These are phyloP conservation scores for Solanum ahanhuiri DNA, from an alignment of 257 asterid species.

Conservation along the genomic window DNA sequence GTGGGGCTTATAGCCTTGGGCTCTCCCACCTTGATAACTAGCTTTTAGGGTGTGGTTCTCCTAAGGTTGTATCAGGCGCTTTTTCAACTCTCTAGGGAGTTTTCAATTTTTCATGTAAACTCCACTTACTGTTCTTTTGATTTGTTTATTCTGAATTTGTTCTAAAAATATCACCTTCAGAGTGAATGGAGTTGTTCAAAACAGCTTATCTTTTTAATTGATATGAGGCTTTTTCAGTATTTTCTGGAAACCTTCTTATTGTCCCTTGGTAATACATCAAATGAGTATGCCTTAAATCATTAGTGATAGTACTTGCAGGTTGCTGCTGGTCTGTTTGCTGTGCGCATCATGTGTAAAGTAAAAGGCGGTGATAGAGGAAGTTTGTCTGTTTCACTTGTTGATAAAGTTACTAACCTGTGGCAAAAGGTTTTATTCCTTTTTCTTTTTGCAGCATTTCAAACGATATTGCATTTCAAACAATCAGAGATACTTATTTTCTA, in stretches of 20 bases:
- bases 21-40: background rate
- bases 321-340: conserved; percentile 57
- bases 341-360: conserved; percentile 60
- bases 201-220: background rate
- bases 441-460: background rate
- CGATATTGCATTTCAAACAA: background rate
- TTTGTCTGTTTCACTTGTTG: conserved; percentile 58
- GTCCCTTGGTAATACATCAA: background rate
- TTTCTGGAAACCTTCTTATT: background rate
- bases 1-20: background rate
- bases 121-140: background rate
- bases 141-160: background rate
- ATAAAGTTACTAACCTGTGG: conserved; percentile 37
- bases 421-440: conserved; percentile 44
- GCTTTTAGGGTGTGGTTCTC: background rate
- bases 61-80: background rate
- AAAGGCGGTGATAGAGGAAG: conserved; percentile 57
- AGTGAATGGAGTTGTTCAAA: background rate
- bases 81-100: background rate
- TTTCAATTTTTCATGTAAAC: background rate
- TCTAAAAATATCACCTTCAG: background rate
- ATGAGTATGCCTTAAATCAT: background rate
- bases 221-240: background rate
- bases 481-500: conserved; percentile 1
- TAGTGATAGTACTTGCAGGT: conserved; percentile 32